Evolutionary conservation across 2,329 filamentous ascomycete genomes (phyloP).

Genomic region (Fusarium cyanostomum): DNA sequence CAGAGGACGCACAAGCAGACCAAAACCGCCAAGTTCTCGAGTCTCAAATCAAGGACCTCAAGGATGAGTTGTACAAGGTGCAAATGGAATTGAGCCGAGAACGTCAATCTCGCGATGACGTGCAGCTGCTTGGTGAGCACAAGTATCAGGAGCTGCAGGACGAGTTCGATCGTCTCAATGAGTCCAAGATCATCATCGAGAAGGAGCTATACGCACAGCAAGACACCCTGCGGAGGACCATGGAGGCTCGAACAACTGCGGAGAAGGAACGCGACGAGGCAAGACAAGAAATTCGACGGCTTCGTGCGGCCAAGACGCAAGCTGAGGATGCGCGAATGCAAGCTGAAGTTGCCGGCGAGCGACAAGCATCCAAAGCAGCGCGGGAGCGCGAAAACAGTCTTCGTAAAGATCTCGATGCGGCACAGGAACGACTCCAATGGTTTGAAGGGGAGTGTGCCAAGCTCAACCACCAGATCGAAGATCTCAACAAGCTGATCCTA

Average conservation of each 20-base stretch:
- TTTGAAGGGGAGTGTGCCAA: slow-evolving; percentile 82
- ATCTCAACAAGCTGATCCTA: slow-evolving; percentile 85
- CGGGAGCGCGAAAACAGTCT: slow-evolving; percentile 82
- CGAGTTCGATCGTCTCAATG: slow-evolving; percentile 86
- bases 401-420: slow-evolving; percentile 81
- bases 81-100: slow-evolving; percentile 92
- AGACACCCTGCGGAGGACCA: slow-evolving; percentile 86
- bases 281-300: slow-evolving; percentile 81
- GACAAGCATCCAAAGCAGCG: slow-evolving; percentile 78
- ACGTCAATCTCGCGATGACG: slow-evolving; percentile 92
- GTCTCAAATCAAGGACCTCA: slow-evolving; percentile 86
- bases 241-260: slow-evolving; percentile 79
- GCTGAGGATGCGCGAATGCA: slow-evolving; percentile 87
- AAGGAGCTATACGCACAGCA: slow-evolving; percentile 98
- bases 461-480: slow-evolving; percentile 82
- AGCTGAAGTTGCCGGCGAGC: slow-evolving; percentile 83
- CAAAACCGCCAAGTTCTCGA: slow-evolving; percentile 86
- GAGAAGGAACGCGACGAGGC: slow-evolving; percentile 92
- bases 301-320: slow-evolving; percentile 84
- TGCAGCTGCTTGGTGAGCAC: slow-evolving; percentile 89
- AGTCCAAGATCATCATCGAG: slow-evolving; percentile 96
- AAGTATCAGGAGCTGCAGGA: slow-evolving; percentile 84
- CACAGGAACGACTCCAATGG: slow-evolving; percentile 78
- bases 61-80: slow-evolving; percentile 82
- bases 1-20: slow-evolving; percentile 85